Evolutionary conservation across 208 protist species (phyloP).

Genomic region (Acanthamoeba polyphaga): DNA sequence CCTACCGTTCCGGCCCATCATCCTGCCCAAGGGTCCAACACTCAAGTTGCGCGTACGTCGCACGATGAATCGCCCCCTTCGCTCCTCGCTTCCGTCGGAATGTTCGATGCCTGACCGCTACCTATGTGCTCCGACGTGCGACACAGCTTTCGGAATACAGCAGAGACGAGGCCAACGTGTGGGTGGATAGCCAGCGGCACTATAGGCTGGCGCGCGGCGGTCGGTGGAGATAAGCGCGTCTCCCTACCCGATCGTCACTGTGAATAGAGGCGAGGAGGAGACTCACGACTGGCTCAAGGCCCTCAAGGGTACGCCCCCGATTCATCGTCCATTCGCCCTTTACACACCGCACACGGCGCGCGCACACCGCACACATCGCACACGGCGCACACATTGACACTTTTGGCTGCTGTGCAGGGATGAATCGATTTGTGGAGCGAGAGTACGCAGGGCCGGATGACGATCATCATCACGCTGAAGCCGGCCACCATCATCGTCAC

Average conservation of each 20-base stretch:
- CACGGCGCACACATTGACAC: too few relatives aligned
- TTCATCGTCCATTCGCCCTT: not conserved
- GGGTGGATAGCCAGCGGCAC: constrained; percentile 29
- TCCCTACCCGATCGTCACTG: constrained; percentile 59
- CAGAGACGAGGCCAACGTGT: constrained; percentile 59
- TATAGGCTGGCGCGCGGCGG: not conserved
- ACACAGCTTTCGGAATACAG: constrained; percentile 11
- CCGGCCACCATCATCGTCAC: not conserved
- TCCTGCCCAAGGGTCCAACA: constrained; percentile 9
- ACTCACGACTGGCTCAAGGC: constrained; percentile 34
- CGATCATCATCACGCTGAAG: too few relatives aligned
- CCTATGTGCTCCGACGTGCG: not conserved
- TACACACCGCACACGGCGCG: too few relatives aligned
- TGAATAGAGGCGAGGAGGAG: constrained; percentile 22
- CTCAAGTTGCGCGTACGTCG: not conserved
- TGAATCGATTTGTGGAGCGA: constrained; percentile 4
- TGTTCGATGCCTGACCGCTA: not conserved
- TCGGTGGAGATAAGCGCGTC: constrained; percentile 34
- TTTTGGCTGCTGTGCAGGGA: not conserved
- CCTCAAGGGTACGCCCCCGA: not conserved
- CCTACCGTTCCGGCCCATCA: constrained; percentile 6
- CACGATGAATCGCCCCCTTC: too few relatives aligned
- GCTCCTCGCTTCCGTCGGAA: not conserved
- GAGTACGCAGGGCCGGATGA: not conserved
- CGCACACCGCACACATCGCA: too few relatives aligned